Base-by-base conservation (phyloP, 345 rosid species). In the Psidium friedrichsthalianum region DNA sequence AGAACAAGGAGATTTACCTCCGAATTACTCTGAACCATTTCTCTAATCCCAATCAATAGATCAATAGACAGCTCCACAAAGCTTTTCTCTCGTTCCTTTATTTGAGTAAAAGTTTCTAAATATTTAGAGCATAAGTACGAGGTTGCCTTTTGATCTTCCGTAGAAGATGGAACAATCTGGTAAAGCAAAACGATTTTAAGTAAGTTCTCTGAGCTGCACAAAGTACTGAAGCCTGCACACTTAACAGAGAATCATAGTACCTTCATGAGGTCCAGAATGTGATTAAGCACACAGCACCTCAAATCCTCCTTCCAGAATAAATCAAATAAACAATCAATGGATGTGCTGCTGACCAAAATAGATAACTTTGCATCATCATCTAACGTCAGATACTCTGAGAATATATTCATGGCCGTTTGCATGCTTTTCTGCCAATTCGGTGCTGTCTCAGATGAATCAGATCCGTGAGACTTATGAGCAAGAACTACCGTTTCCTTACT, bases 301-400 rank as follows among this genome's bases (percentile, higher is more conserved):
- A 93, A 88, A 53, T 90, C 83, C 87, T 92, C 96, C 88, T 93
- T 98, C 99, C 99, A 95, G 89, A 96, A 96, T 85, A 96, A 92
- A 87, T 93, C 95, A 92, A 96, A 96, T 83, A 96, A 90, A 88
- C 91, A 94, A 88, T 96, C 98, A 85, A 96, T 89, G 53, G 96
- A 93, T 55, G 89, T 87, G 12, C 89, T 87, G 87, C 92, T 92
- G 87, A 84, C 90, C 93, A 96, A 92, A 89, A 95, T 89, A 86
- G 90, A 88, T 89, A 83, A 83, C 86, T 88, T 92, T 69, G 95
- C 96, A 83, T 93, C 95, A 89, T 92, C 93, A 54, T 93, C 89
- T 54, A 90, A 82, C 4, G 91, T 91, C 64, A 92, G 89, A 91
- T 94, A 95, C 87, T 92, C 94, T 20, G 88, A 82, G 80, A 95